Percentiles rank a stretch among this genome's conserved stretches.
Conservation (phyloP, 306 rosid species). For the Biancaea sappan region DNA sequence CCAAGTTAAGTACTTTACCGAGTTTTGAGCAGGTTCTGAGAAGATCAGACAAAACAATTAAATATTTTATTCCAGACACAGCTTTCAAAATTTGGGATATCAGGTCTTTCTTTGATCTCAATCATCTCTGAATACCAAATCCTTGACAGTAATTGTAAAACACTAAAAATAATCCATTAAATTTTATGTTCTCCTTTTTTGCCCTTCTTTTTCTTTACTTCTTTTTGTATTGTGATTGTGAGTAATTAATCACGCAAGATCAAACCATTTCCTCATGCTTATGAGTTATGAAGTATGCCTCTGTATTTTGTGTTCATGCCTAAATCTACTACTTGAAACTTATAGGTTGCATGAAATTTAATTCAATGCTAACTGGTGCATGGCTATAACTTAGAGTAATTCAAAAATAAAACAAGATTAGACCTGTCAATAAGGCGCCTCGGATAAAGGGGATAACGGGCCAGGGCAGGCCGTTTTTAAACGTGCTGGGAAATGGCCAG, state of each 20-base stretch:
- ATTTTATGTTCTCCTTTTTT: background rate
- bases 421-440: too few species aligned
- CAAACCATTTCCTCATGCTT: background rate
- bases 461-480: too few species aligned
- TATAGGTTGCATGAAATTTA: background rate
- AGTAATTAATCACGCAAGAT: background rate
- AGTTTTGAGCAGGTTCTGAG: slow-evolving; percentile 72
- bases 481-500: too few species aligned
- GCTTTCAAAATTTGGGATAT: slow-evolving; percentile 8
- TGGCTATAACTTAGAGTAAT: background rate
- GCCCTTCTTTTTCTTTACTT: background rate
- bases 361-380: background rate
- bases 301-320: background rate
- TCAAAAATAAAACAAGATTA: background rate
- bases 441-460: too few species aligned
- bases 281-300: background rate
- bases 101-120: background rate
- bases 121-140: background rate
- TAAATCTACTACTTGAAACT: background rate
- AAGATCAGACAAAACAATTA: slow-evolving; percentile 28
- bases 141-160: background rate
- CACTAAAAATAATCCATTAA: background rate
- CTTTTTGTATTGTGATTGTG: background rate
- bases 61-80: slow-evolving; percentile 14
- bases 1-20: slow-evolving; percentile 81